Percentiles rank a stretch among this genome's conserved stretches.
These are phyloP conservation scores for Knoxdaviesia proteae DNA, from an alignment of 2,329 filamentous ascomycete species.

Conservation along the genomic window DNA sequence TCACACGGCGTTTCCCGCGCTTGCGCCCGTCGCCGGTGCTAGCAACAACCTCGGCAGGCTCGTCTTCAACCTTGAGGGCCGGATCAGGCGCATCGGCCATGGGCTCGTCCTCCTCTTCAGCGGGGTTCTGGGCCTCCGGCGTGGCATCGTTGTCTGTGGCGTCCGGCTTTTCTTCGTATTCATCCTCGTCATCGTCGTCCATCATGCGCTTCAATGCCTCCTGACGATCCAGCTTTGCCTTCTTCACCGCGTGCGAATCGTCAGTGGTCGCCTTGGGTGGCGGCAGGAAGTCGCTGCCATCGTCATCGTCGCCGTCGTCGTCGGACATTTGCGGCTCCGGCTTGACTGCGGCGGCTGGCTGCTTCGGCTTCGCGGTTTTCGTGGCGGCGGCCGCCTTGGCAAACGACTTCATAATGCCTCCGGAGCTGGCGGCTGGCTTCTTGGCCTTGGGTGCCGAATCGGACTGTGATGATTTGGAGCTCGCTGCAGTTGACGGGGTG, in stretches of 20 bases:
- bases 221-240: slow-evolving; percentile 16
- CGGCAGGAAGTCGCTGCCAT: slow-evolving; percentile 6
- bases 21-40: slow-evolving; percentile 39
- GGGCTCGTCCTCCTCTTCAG: slow-evolving; percentile 17
- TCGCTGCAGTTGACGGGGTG: too few species aligned
- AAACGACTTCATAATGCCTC: slow-evolving; percentile 59
- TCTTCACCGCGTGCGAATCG: slow-evolving; percentile 9
- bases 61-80: slow-evolving; percentile 18
- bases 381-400: slow-evolving; percentile 33
- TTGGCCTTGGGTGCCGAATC: slow-evolving; percentile 4
- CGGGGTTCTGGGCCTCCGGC: slow-evolving; percentile 15
- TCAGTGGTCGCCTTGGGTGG: slow-evolving; percentile 8
- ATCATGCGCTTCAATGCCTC: slow-evolving; percentile 20
- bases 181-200: slow-evolving; percentile 29
- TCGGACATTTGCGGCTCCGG: slow-evolving; percentile 11
- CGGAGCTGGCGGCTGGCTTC: slow-evolving; percentile 14
- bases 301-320: slow-evolving; percentile 20
- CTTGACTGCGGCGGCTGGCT: slow-evolving; percentile 9
- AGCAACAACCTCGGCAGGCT: slow-evolving; percentile 29
- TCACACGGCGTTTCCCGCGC: slow-evolving; percentile 57
- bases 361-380: slow-evolving; percentile 27
- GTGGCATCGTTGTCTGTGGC: too few species aligned
- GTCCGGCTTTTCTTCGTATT: slow-evolving; percentile 36
- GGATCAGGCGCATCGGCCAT: slow-evolving; percentile 19
- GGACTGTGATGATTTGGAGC: not conserved